These are phyloP conservation scores for Penicillium manginii DNA, from an alignment of 495 filamentous ascomycete genomes.

Conservation along the genomic window DNA sequence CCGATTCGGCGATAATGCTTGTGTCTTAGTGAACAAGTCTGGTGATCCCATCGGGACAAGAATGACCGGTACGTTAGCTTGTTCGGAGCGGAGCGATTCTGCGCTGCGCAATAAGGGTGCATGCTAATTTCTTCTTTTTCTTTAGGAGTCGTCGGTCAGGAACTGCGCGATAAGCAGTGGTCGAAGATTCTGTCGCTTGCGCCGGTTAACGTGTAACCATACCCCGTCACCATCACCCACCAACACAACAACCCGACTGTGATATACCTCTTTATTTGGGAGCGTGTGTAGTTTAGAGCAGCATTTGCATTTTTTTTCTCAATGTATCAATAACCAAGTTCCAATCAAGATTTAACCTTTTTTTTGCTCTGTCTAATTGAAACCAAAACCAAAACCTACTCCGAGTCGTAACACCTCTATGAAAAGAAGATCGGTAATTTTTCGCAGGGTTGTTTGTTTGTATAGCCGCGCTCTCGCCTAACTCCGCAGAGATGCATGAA, in stretches of 20 bases:
- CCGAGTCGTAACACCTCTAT: no score
- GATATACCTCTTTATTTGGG: conserved; percentile 20
- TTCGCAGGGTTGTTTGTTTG: no score
- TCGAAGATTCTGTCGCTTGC: conserved; percentile 97
- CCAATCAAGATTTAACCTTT: no score
- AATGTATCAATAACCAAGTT: conserved; percentile 37
- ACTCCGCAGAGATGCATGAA: conserved; percentile 35
- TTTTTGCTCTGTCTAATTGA: no score
- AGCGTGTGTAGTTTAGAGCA: conserved; percentile 35
- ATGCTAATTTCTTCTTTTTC: conserved; percentile 30
- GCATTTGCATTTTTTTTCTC: conserved; percentile 27
- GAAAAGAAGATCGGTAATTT: no score
- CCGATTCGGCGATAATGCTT: conserved; percentile 96
- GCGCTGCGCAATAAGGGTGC: neutral
- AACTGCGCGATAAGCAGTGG: conserved; percentile 89
- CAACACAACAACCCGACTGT: conserved; percentile 9
- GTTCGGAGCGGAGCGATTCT: neutral
- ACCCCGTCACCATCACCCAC: conserved; percentile 16
- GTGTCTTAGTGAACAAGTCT: conserved; percentile 94
- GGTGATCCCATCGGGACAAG: conserved; percentile 94
- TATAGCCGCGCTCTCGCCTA: conserved; percentile 17
- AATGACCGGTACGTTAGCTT: conserved; percentile 70
- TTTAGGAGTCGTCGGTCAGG: conserved; percentile 78
- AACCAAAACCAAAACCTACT: no score
- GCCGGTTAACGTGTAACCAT: conserved; percentile 86